Evolutionary conservation across 2,329 filamentous ascomycete genomes (phyloP).

Genomic region (Nigrospora osmanthi): DNA sequence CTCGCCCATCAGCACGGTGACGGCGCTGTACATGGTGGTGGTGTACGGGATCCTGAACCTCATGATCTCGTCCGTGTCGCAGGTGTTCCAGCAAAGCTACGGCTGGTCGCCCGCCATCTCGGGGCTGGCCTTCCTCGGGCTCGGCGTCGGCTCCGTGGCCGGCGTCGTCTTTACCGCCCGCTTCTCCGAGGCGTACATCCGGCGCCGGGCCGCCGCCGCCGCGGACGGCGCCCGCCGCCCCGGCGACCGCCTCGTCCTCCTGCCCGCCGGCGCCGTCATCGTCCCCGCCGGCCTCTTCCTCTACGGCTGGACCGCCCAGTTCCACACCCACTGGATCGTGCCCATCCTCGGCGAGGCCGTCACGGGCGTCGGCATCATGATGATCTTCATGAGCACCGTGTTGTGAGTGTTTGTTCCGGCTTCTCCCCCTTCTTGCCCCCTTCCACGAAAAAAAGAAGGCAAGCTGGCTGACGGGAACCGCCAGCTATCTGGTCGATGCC

Average conservation of each 20-base stretch:
- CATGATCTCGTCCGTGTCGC: constrained; percentile 33
- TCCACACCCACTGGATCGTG: constrained; percentile 36
- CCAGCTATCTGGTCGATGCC: constrained; percentile 44
- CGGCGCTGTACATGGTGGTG: constrained; percentile 29
- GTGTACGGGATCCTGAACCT: constrained; percentile 34
- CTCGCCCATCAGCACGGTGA: constrained; percentile 26
- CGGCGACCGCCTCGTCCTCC: constrained; percentile 32
- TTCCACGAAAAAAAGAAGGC: too few species aligned
- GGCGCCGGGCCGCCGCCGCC: too few species aligned
- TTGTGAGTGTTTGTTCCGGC: too few species aligned
- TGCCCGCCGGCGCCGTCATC: constrained; percentile 24
- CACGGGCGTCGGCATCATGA: constrained; percentile 25
- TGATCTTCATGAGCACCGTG: constrained; percentile 9
- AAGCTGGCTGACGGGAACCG: too few species aligned
- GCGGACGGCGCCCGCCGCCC: constrained; percentile 1
- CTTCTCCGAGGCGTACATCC: too few species aligned
- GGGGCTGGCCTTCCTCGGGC: constrained; percentile 28
- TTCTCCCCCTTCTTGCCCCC: too few species aligned
- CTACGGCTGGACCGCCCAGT: constrained; percentile 40
- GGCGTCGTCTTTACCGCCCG: too few species aligned
- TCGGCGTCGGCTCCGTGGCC: constrained; percentile 20
- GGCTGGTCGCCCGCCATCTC: constrained; percentile 25
- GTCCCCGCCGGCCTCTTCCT: constrained; percentile 33
- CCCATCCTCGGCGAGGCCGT: constrained; percentile 35
- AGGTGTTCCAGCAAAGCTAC: constrained; percentile 32